Conservation (phyloP, 371 early-diverging fungal species). For the Lichtheimia ramosa region DNA sequence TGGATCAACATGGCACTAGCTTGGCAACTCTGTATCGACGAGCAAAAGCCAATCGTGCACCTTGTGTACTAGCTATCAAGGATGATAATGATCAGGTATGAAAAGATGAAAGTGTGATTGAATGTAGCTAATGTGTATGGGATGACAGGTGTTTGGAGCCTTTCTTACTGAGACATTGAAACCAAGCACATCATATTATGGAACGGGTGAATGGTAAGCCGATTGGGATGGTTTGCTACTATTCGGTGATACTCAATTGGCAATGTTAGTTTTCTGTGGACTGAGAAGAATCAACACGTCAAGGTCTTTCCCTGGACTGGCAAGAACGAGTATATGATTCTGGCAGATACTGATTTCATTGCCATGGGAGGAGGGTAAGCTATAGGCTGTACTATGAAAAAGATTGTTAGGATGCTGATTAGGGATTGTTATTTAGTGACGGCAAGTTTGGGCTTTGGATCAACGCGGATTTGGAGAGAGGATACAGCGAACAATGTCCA, state of each 20-base stretch:
- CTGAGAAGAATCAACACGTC: slow-evolving; percentile 25
- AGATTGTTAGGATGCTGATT: not conserved
- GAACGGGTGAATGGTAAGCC: slow-evolving; percentile 86
- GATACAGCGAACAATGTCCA: slow-evolving; percentile 77
- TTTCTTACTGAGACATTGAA: slow-evolving; percentile 75
- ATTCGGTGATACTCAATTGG: not conserved
- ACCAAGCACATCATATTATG: slow-evolving; percentile 72
- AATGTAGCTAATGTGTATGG: not conserved
- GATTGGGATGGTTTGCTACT: not conserved
- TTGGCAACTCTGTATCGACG: slow-evolving; percentile 76
- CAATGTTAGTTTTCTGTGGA: slow-evolving; percentile 76
- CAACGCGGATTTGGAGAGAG: slow-evolving; percentile 81
- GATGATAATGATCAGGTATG: slow-evolving; percentile 67
- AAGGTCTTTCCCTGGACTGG: slow-evolving; percentile 81
- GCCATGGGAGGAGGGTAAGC: slow-evolving; percentile 91
- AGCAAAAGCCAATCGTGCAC: slow-evolving; percentile 59
- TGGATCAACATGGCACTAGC: slow-evolving; percentile 92
- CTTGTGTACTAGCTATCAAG: slow-evolving; percentile 71
- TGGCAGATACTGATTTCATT: slow-evolving; percentile 80
- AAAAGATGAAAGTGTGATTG: too few species aligned
- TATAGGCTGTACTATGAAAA: not conserved
- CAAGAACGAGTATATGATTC: slow-evolving; percentile 85
- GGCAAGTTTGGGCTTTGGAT: slow-evolving; percentile 92
- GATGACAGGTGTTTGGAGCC: slow-evolving; percentile 83
- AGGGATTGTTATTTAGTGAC: slow-evolving; percentile 44